phyloP scores from a whole-genome alignment of 1,284 basidiomycete genomes.

The Neotropicomus parvogracilis region DNA sequence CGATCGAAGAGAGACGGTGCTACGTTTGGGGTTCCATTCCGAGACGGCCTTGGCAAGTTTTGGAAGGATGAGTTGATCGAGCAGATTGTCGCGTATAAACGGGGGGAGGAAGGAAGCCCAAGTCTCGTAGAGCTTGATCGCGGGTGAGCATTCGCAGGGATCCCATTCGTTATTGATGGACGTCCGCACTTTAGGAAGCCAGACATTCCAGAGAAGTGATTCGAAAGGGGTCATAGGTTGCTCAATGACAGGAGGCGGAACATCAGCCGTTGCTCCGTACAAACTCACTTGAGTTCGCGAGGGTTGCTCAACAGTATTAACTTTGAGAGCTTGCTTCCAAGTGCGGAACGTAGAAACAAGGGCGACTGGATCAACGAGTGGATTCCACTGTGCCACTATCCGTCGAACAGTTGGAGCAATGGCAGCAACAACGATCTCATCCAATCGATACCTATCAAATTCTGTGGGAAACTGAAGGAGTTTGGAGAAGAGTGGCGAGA shows the following conservation, averaged over 20 bases:
- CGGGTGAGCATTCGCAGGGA: slow-evolving; percentile 67
- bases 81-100: slow-evolving; percentile 91
- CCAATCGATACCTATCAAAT: slow-evolving; percentile 76
- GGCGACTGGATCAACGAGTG: slow-evolving; percentile 61
- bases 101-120: slow-evolving; percentile 86
- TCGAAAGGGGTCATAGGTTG: slow-evolving; percentile 93
- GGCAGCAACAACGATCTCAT: slow-evolving; percentile 90
- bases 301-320: slow-evolving; percentile 44
- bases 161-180: slow-evolving; percentile 93
- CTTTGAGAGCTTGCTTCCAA: slow-evolving; percentile 68
- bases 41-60: slow-evolving; percentile 84
- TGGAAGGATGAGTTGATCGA: slow-evolving; percentile 93
- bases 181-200: slow-evolving; percentile 92
- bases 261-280: slow-evolving; percentile 47
- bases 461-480: slow-evolving; percentile 75
- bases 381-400: slow-evolving; percentile 67
- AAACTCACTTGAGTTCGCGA: slow-evolving; percentile 49
- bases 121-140: slow-evolving; percentile 79
- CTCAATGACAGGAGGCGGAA: slow-evolving; percentile 39
- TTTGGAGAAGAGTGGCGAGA: slow-evolving; percentile 68
- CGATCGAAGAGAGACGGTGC: slow-evolving; percentile 61
- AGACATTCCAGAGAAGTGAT: slow-evolving; percentile 88
- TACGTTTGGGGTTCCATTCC: slow-evolving; percentile 72
- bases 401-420: slow-evolving; percentile 77
- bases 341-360: slow-evolving; percentile 63